Evolutionary conservation across 176 grass and related monocot genomes (phyloP).

Genomic region (Elymus sibiricus): DNA sequence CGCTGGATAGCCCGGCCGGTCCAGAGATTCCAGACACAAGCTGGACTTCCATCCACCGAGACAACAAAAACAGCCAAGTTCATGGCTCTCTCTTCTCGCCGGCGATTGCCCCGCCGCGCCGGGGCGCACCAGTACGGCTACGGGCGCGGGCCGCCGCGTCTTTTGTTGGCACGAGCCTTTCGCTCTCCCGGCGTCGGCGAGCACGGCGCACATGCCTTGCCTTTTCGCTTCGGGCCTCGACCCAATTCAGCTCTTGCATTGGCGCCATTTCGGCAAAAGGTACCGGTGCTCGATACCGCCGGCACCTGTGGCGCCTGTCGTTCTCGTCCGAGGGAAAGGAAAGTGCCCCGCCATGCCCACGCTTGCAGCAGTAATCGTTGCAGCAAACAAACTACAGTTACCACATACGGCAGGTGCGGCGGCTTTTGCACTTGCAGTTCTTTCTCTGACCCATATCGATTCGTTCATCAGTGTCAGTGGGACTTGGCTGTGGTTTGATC

Average conservation of each 20-base stretch:
- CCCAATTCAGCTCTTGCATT: not conserved
- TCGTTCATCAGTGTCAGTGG: not conserved
- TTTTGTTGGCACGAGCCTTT: not conserved
- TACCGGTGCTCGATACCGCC: not conserved
- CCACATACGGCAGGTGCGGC: not conserved
- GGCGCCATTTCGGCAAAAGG: not conserved
- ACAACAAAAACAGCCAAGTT: not conserved
- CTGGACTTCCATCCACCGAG: not conserved
- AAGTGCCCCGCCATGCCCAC: not conserved
- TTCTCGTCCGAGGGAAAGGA: not conserved
- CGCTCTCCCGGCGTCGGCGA: not conserved
- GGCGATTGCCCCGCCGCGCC: too few relatives aligned
- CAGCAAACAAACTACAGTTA: too few relatives aligned
- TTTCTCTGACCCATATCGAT: not conserved
- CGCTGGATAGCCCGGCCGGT: not conserved
- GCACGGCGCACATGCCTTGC: not conserved
- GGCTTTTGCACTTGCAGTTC: not conserved
- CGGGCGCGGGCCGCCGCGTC: too few relatives aligned
- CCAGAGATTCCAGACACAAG: constrained; percentile 21
- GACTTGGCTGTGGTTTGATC: not conserved
- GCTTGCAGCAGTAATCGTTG: not conserved
- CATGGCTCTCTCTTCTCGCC: not conserved
- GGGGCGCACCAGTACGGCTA: not conserved
- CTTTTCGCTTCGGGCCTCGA: not conserved
- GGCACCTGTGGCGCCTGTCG: not conserved